phyloP scores from a whole-genome alignment of 352 stramenopile species.

The Globisporangium mamillatum region DNA sequence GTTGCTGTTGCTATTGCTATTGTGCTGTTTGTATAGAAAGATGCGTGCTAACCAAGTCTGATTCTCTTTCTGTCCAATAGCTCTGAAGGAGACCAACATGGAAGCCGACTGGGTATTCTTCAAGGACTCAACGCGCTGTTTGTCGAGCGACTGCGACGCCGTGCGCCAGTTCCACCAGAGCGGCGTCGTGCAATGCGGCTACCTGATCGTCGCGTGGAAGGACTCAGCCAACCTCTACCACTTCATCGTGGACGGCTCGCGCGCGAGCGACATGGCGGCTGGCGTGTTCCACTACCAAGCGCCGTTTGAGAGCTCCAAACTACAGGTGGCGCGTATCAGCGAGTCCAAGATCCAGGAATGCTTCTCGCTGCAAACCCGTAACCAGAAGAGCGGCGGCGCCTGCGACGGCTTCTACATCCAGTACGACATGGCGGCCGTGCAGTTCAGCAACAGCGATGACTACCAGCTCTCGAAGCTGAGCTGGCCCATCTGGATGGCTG shows the following conservation, averaged over 20 bases:
- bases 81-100: slow-evolving; percentile 46
- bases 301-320: slow-evolving; percentile 21
- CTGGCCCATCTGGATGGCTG: slow-evolving; percentile 46
- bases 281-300: slow-evolving; percentile 67
- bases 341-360: slow-evolving; percentile 49
- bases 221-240: slow-evolving; percentile 39
- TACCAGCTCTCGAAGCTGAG: slow-evolving; percentile 59
- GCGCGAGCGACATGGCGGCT: slow-evolving; percentile 50
- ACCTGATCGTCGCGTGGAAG: slow-evolving; percentile 69
- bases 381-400: slow-evolving; percentile 44
- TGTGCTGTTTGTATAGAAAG: too few species aligned
- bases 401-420: slow-evolving; percentile 73
- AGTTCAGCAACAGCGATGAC: slow-evolving; percentile 50
- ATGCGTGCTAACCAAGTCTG: neutral
- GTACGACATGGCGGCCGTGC: slow-evolving; percentile 46
- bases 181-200: slow-evolving; percentile 61
- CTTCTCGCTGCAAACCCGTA: slow-evolving; percentile 72
- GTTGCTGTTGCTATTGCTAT: neutral
- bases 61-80: slow-evolving; percentile 11
- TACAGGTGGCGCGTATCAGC: slow-evolving; percentile 27
- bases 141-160: slow-evolving; percentile 58
- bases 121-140: slow-evolving; percentile 46
- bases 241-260: slow-evolving; percentile 77
- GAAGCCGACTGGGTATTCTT: slow-evolving; percentile 70
- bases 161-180: slow-evolving; percentile 62